Evolutionary conservation across 352 stramenopile genomes (phyloP), one percentile per base, ranked within the genome.

Genomic region (Phytophthora constricta): DNA sequence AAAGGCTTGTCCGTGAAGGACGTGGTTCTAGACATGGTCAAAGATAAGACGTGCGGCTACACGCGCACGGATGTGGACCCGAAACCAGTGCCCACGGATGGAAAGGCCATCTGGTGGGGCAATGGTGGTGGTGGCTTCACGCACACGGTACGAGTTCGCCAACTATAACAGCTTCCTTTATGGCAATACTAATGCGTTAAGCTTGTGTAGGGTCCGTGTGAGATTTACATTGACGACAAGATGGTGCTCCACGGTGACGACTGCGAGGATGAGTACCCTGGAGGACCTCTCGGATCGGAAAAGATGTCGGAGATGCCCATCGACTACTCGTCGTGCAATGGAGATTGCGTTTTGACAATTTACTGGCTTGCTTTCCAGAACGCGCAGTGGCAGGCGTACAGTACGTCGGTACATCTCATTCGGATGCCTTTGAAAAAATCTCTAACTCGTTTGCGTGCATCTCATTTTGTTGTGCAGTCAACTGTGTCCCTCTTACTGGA

Each of bases 351-450:
- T 26, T 48, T 86, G 20, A 58, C 70, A 0, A 82, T 83, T 54
- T 86, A 80, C 69, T 86, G 78, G 78, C 57, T 86, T 19, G 73
- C 11, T 2, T 73, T 87, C 37, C 73, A 87, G 48, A 71, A 76
- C 17, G 46, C 11, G 13, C 59, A 65, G 57, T 87, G 70, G 67
- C 79, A 85, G 43, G 63, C 68, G 28, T 87, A 83, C 66, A 82
- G 73, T 75, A 65, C 25, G 68, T 72, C 33, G 17, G 11, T 49
- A 37, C 34, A 48, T 1, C 58, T 82, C 1, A 65, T 74, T 59
- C 76, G 63, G 31, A 62, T 65, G 49, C 47, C 54, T 14, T 82
- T 23, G 14, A 13, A 23, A 23, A 2, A 23, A 23, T 47, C 5
- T 20, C 41, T 10, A 25, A 10, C n/a, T 23, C 17, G 9, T 13